phyloP scores from a whole-genome alignment of 2,329 filamentous ascomycete species.

The Geoglossum cookeanum region DNA sequence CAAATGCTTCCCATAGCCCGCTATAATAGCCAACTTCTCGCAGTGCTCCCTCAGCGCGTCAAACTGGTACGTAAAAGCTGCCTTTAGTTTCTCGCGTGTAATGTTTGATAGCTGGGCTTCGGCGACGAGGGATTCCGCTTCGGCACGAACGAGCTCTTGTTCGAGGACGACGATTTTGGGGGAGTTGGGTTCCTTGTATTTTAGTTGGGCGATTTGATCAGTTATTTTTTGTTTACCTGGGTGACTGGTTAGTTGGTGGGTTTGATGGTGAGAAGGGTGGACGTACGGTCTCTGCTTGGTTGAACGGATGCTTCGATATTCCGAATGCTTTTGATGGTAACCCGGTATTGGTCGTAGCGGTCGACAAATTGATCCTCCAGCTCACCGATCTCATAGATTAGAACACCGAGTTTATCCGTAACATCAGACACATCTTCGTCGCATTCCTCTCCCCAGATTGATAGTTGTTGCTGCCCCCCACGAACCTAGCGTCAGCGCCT shows the following conservation, averaged over 20 bases:
- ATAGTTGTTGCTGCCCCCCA: slow-evolving; percentile 71
- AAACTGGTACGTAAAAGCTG: slow-evolving; percentile 94
- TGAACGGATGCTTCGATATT: slow-evolving; percentile 98
- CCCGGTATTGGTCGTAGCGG: slow-evolving; percentile 95
- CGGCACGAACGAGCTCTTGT: slow-evolving; percentile 93
- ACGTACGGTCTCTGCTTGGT: slow-evolving; percentile 84
- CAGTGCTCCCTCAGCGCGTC: slow-evolving; percentile 93
- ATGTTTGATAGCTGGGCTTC: slow-evolving; percentile 98
- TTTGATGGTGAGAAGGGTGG: neutral
- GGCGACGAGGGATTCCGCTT: slow-evolving; percentile 95
- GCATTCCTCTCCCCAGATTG: slow-evolving; percentile 86
- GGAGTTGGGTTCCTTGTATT: slow-evolving; percentile 98
- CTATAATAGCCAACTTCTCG: slow-evolving; percentile 96
- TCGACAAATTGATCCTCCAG: slow-evolving; percentile 97
- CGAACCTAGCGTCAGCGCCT: slow-evolving; percentile 10
- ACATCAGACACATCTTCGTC: slow-evolving; percentile 98
- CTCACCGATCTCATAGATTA: slow-evolving; percentile 97
- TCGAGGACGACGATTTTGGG: slow-evolving; percentile 95
- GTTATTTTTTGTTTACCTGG: slow-evolving; percentile 97
- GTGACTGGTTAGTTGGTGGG: neutral
- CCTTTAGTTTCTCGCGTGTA: slow-evolving; percentile 97
- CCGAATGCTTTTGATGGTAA: slow-evolving; percentile 97
- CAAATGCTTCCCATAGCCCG: slow-evolving; percentile 95
- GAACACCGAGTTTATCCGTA: slow-evolving; percentile 92
- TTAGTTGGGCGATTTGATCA: slow-evolving; percentile 94